phyloP scores from a whole-genome alignment of 2,329 filamentous ascomycete genomes.

The Diaporthe vaccinii region DNA sequence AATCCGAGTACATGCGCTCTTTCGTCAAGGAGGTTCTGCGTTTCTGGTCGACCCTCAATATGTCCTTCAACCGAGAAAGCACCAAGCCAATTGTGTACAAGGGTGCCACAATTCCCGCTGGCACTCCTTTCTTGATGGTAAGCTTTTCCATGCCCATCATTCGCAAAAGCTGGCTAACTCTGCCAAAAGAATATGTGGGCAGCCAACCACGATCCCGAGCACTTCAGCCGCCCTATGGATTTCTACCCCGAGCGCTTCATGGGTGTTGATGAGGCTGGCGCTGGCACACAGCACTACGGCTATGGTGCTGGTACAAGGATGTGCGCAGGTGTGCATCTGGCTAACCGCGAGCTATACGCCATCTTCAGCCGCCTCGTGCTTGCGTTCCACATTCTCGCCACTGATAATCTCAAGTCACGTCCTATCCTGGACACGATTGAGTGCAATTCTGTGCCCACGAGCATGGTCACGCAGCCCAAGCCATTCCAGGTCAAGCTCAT shows the following conservation, averaged over 20 bases:
- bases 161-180: not conserved
- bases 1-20: not conserved
- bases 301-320: not conserved
- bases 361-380: conserved; percentile 11
- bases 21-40: not conserved
- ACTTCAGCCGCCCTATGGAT: not conserved
- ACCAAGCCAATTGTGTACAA: not conserved
- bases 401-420: not conserved
- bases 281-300: conserved; percentile 9
- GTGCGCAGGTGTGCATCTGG: not conserved
- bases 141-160: not conserved
- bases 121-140: conserved; percentile 1
- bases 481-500: conserved; percentile 2
- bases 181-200: conserved; percentile 17
- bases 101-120: not conserved
- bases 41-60: conserved; percentile 11
- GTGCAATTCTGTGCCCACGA: conserved; percentile 12
- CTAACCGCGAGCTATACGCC: not conserved
- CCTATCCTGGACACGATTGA: conserved; percentile 7
- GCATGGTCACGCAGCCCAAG: conserved; percentile 15
- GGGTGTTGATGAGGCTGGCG: not conserved
- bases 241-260: conserved; percentile 11
- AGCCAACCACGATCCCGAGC: conserved; percentile 16
- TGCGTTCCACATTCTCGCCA: not conserved
- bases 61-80: conserved; percentile 4